Evolutionary conservation across 345 rosid species (phyloP).

Genomic region (Passiflora organensis): DNA sequence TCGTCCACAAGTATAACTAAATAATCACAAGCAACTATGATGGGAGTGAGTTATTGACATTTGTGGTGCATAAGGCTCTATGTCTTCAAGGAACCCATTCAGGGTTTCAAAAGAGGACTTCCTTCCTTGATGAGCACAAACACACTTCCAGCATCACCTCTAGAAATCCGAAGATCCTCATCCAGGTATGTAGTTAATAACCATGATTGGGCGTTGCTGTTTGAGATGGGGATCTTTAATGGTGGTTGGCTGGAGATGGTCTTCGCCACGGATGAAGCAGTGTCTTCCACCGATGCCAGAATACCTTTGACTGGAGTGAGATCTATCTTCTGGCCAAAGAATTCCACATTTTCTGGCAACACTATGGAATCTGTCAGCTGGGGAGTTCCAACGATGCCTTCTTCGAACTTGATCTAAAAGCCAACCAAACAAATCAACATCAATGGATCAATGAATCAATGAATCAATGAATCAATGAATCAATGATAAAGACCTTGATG

Average conservation of each 20-base stretch:
- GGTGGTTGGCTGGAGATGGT: constrained; percentile 92
- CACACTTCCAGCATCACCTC: constrained; percentile 82
- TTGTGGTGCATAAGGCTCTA: too few species aligned
- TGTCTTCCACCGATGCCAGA: constrained; percentile 70
- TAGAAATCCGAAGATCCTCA: constrained; percentile 73
- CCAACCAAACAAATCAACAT: too few species aligned
- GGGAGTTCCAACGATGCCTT: constrained; percentile 91
- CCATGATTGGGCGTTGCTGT: constrained; percentile 71
- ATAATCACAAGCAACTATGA: too few species aligned
- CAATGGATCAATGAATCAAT: too few species aligned
- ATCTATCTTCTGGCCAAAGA: constrained; percentile 77
- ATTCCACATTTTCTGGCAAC: constrained; percentile 68
- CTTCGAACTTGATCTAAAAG: constrained; percentile 71
- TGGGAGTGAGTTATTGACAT: too few species aligned
- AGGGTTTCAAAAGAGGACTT: constrained; percentile 54
- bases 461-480: too few species aligned
- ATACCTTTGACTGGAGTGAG: constrained; percentile 67
- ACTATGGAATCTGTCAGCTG: constrained; percentile 81
- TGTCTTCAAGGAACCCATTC: constrained; percentile 6
- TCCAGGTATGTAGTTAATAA: constrained; percentile 84
- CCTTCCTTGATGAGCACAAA: constrained; percentile 88
- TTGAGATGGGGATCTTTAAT: constrained; percentile 58
- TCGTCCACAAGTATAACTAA: too few species aligned
- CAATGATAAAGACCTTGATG: too few species aligned
- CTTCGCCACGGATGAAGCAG: constrained; percentile 73